A percentile compares a stretch with the other conserved stretches of the same genome.
Conservation (phyloP, 2,329 filamentous ascomycete genomes). For the Berkeleyomyces basicola region DNA sequence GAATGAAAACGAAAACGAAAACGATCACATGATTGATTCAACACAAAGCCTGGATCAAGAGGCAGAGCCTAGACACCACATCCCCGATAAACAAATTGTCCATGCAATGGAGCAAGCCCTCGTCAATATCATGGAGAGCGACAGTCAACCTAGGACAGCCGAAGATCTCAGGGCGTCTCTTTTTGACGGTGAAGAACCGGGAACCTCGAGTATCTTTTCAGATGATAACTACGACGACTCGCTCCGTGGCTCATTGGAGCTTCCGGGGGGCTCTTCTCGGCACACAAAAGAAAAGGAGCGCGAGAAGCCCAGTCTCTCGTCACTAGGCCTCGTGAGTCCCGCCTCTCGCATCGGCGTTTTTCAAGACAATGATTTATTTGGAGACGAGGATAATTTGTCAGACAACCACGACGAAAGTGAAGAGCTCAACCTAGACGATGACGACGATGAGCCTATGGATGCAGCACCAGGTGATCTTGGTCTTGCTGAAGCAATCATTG, state of each 20-base stretch:
- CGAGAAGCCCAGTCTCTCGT: constrained; percentile 74
- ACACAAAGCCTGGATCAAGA: constrained; percentile 67
- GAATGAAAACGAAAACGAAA: constrained; percentile 68
- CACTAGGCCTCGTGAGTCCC: constrained; percentile 74
- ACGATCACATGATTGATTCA: constrained; percentile 52
- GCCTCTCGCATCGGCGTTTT: constrained; percentile 85
- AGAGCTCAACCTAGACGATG: constrained; percentile 36
- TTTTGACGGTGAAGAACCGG: constrained; percentile 37
- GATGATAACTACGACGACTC: constrained; percentile 27
- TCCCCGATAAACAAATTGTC: constrained; percentile 63
- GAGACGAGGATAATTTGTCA: constrained; percentile 68
- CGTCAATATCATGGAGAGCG: constrained; percentile 78
- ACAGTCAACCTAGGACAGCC: constrained; percentile 40
- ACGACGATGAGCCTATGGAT: constrained; percentile 75
- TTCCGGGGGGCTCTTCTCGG: constrained; percentile 1
- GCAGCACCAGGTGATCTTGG: constrained; percentile 90
- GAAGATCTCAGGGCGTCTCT: constrained; percentile 51
- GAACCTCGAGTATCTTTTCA: constrained; percentile 8
- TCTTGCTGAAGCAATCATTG: constrained; percentile 78
- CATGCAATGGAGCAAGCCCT: constrained; percentile 85
- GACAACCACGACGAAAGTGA: constrained; percentile 69
- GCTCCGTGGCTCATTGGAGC: constrained; percentile 44
- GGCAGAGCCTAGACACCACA: constrained; percentile 27
- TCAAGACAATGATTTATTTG: constrained; percentile 81
- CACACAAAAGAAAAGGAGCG: constrained; percentile 27